Evolutionary conservation across 768 basidiomycete genomes (phyloP), one percentile per base, ranked within the genome.

Genomic region (Suillus cothurnatus): DNA sequence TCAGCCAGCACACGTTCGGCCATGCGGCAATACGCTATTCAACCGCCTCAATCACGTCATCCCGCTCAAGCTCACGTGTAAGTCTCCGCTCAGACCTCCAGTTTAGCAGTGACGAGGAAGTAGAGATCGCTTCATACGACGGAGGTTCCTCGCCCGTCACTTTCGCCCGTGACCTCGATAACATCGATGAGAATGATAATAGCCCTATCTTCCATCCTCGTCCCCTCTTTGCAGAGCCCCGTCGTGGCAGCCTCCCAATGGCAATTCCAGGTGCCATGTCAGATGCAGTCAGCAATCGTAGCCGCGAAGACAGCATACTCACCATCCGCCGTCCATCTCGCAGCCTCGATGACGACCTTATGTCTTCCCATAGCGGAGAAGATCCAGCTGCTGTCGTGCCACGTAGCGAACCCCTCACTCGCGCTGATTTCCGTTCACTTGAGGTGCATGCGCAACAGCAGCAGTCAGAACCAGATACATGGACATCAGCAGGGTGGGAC

Each of bases 161-260:
- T 2, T 77, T 77, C 72, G 70, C 82, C 77, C 65, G 82, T 82
- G 71, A 72, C 66, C 66, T 63, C 69, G 74, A 70, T 61, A 64
- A 71, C 39, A 67, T 70, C 56, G 61, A 72, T 57, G 70, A 70
- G 58, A 36, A 72, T 57, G 70, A 70, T 53, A 36, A 72, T 59
- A 69, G 70, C 68, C 72, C 76, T 49, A 69, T 76, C 62, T 59
- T 70, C 23, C 34, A 72, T 63, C 52, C 52, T 14, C 71, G 74
- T 31, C 38, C 72, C 1, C 9, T 65, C 49, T 61, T 50, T 1
- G 15, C 50, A 7, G 70, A 73, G 36, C 67, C 64, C 47, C 81
- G 87, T 63, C 80, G 85, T 64, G 85, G 85, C 15, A 90, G 88
- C 69, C 70, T 85, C 19, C 88, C 89, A n/a, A 84, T 88, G 77